Evolutionary conservation across 108 stramenopile species (phyloP).

Genomic region (Craspedostauros australis): DNA sequence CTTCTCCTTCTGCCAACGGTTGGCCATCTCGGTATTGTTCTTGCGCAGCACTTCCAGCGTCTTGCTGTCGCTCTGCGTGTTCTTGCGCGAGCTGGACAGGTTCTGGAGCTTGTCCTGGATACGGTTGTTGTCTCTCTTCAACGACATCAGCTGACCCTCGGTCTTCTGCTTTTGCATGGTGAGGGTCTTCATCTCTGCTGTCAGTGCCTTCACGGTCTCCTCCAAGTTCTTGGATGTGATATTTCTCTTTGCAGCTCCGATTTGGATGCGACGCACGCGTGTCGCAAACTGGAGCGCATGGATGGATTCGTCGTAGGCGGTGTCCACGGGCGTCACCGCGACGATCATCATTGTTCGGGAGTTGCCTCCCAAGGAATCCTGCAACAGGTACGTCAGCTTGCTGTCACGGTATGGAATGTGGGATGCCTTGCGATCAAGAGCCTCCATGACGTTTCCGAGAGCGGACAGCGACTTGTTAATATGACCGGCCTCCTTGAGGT

Average conservation of each 20-base stretch:
- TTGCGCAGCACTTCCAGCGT: slow-evolving; percentile 71
- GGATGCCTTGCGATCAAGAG: slow-evolving; percentile 79
- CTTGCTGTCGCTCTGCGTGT: slow-evolving; percentile 61
- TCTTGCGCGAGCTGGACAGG: slow-evolving; percentile 40
- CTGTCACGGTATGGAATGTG: slow-evolving; percentile 94
- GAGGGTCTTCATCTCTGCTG: slow-evolving; percentile 65
- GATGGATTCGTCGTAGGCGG: slow-evolving; percentile 91
- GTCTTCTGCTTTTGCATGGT: slow-evolving; percentile 75
- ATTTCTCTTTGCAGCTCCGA: slow-evolving; percentile 84
- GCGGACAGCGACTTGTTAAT: slow-evolving; percentile 98
- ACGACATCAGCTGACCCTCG: slow-evolving; percentile 58
- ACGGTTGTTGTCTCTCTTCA: slow-evolving; percentile 75
- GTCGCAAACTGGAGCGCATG: slow-evolving; percentile 98
- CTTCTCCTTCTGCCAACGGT: slow-evolving; percentile 88
- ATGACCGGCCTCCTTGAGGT: slow-evolving; percentile 94
- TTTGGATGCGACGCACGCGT: slow-evolving; percentile 84
- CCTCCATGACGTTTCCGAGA: slow-evolving; percentile 98
- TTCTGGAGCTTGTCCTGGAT: slow-evolving; percentile 71
- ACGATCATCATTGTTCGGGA: slow-evolving; percentile 96
- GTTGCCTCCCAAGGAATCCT: slow-evolving; percentile 95
- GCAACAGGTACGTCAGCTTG: slow-evolving; percentile 92
- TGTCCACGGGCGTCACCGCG: slow-evolving; percentile 82
- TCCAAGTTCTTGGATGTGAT: slow-evolving; percentile 84
- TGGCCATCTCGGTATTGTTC: slow-evolving; percentile 74
- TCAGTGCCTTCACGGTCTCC: slow-evolving; percentile 84